Conservation (phyloP, 352 stramenopile genomes). For the Aphanomyces astaci region DNA sequence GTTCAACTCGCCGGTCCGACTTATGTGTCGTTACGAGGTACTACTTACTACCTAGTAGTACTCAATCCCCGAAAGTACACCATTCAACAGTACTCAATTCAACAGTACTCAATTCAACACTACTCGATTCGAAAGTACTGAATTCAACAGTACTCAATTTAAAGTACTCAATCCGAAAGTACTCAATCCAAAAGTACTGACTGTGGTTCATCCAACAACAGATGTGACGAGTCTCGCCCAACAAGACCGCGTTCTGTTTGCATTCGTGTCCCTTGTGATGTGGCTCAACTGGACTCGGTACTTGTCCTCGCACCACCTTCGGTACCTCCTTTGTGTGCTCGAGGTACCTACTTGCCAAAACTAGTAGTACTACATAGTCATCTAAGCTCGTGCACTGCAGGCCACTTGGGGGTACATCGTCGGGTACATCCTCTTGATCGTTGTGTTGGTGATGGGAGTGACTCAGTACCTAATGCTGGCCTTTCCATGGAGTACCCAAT, state of each 20-base stretch:
- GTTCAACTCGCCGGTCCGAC: slow-evolving; percentile 27
- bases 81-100: too few relatives aligned
- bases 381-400: background rate
- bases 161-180: too few relatives aligned
- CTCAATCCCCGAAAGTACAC: too few relatives aligned
- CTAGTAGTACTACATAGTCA: background rate
- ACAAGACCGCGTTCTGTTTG: slow-evolving; percentile 16
- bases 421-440: background rate
- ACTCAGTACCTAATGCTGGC: background rate
- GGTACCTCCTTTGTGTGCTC: slow-evolving; percentile 19
- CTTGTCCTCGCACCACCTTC: slow-evolving; percentile 5
- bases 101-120: too few relatives aligned
- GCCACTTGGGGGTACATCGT: background rate
- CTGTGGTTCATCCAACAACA: too few relatives aligned
- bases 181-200: too few relatives aligned
- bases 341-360: slow-evolving; percentile 8
- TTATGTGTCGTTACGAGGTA: background rate
- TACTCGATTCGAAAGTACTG: too few relatives aligned
- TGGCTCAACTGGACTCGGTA: slow-evolving; percentile 17
- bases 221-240: background rate
- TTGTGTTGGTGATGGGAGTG: background rate
- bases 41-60: too few relatives aligned
- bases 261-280: slow-evolving; percentile 14
- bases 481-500: background rate
- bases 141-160: too few relatives aligned